Conservation (phyloP, 768 basidiomycete species). For the Gymnopilus junonius region DNA sequence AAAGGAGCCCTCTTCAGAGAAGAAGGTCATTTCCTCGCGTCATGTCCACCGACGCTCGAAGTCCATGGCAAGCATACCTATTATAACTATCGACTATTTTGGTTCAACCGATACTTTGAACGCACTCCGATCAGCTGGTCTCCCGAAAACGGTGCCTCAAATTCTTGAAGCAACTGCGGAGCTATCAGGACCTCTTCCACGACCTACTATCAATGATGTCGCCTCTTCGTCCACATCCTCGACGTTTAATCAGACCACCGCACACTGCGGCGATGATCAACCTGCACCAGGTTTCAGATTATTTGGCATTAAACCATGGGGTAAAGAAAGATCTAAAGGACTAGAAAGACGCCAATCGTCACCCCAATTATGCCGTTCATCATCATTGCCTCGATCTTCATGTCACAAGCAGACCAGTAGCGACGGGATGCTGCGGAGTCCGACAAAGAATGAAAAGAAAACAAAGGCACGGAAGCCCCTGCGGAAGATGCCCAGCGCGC, state of each 20-base stretch:
- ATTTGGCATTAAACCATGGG: slow-evolving; percentile 28
- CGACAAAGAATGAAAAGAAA: slow-evolving; percentile 17
- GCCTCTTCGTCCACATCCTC: slow-evolving; percentile 8
- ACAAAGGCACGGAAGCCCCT: slow-evolving; percentile 17
- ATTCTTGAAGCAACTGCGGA: background rate
- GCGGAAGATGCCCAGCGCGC: slow-evolving; percentile 24
- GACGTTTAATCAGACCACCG: background rate
- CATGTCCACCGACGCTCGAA: slow-evolving; percentile 22
- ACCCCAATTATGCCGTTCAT: slow-evolving; percentile 28
- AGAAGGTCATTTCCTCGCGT: slow-evolving; percentile 2
- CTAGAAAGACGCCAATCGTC: slow-evolving; percentile 27
- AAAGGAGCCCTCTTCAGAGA: slow-evolving; percentile 1
- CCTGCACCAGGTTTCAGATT: slow-evolving; percentile 24
- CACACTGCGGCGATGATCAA: slow-evolving; percentile 9
- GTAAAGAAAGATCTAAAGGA: slow-evolving; percentile 29
- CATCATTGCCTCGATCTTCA: background rate
- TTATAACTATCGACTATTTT: slow-evolving; percentile 29
- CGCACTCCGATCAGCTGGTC: slow-evolving; percentile 8
- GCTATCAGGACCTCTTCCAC: background rate
- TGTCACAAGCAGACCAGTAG: slow-evolving; percentile 14
- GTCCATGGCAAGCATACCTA: slow-evolving; percentile 25
- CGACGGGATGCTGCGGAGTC: slow-evolving; percentile 6
- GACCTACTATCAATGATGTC: background rate
- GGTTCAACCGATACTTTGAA: slow-evolving; percentile 21
- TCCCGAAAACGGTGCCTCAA: slow-evolving; percentile 8